phyloP scores from a whole-genome alignment of 139 green algal genomes.

The Tetradesmus obliquus region DNA sequence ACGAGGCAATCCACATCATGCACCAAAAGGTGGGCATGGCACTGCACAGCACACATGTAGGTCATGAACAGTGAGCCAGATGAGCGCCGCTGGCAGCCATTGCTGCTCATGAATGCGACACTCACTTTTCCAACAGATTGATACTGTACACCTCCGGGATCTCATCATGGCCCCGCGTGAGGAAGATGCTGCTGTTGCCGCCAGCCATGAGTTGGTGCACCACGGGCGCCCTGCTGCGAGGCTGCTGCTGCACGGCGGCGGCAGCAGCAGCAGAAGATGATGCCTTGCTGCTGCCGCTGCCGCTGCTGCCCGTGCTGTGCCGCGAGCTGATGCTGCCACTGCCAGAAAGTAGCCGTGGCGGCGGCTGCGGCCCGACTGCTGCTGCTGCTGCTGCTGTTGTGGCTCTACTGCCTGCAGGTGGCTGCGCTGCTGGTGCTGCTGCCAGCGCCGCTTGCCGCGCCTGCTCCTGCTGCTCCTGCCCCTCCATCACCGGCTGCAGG shows the following conservation, averaged over 20 bases:
- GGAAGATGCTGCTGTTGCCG: constrained; percentile 69
- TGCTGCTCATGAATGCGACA: neutral
- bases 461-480: constrained; percentile 36
- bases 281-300: constrained; percentile 36
- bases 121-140: constrained; percentile 49
- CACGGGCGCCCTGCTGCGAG: constrained; percentile 34
- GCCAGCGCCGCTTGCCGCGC: neutral
- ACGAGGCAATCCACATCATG: too few species aligned
- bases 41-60: too few species aligned
- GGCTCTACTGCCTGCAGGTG: neutral
- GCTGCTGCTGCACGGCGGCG: neutral
- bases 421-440: neutral
- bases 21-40: too few species aligned
- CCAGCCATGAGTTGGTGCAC: constrained; percentile 71
- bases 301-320: constrained; percentile 20
- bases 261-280: neutral
- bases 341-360: neutral
- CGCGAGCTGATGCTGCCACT: constrained; percentile 30
- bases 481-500: constrained; percentile 28
- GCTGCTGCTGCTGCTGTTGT: constrained; percentile 5
- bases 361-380: constrained; percentile 16
- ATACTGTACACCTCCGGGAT: constrained; percentile 60
- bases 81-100: neutral
- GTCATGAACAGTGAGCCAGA: too few species aligned
- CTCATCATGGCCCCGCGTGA: constrained; percentile 74